Conservation (phyloP, 73 alveolate species). For the Loxodes magnus region DNA sequence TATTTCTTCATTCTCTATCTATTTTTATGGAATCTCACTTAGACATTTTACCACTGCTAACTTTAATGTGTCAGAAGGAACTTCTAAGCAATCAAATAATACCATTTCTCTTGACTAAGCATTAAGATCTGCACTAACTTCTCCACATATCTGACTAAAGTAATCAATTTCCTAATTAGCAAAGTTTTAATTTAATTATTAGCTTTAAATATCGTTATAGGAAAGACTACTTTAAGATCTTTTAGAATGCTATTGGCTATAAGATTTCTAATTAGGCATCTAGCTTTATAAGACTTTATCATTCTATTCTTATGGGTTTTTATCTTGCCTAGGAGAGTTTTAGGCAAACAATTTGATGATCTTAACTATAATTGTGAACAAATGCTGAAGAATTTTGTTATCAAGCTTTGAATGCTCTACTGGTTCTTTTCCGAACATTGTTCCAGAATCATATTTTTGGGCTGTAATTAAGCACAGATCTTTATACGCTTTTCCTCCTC, state of each 20-base stretch:
- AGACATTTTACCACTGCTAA: constrained; percentile 73
- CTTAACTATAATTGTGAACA: constrained; percentile 37
- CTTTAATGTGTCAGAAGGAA: constrained; percentile 75
- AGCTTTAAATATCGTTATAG: too few relatives aligned
- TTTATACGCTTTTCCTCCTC: constrained; percentile 23
- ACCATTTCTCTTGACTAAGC: constrained; percentile 54
- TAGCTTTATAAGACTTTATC: too few relatives aligned
- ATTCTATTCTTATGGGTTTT: too few relatives aligned
- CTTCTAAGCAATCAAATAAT: constrained; percentile 58
- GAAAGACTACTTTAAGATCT: neutral
- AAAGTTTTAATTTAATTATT: too few relatives aligned
- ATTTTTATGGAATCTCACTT: constrained; percentile 47
- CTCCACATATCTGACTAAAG: too few relatives aligned
- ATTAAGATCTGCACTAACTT: constrained; percentile 19
- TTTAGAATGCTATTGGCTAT: constrained; percentile 5
- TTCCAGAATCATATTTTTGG: constrained; percentile 16
- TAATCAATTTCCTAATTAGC: too few relatives aligned
- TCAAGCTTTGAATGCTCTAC: constrained; percentile 11
- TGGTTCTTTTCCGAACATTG: constrained; percentile 17
- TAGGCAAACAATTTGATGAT: constrained; percentile 37
- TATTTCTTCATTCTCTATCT: constrained; percentile 62
- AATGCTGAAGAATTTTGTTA: constrained; percentile 28
- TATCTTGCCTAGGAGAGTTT: too few relatives aligned
- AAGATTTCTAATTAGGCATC: too few relatives aligned
- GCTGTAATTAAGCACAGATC: constrained; percentile 29